Percentiles rank a stretch among this genome's conserved stretches.
These are phyloP conservation scores for Tuber calosporum DNA, from an alignment of 495 filamentous ascomycete genomes.

Conservation along the genomic window DNA sequence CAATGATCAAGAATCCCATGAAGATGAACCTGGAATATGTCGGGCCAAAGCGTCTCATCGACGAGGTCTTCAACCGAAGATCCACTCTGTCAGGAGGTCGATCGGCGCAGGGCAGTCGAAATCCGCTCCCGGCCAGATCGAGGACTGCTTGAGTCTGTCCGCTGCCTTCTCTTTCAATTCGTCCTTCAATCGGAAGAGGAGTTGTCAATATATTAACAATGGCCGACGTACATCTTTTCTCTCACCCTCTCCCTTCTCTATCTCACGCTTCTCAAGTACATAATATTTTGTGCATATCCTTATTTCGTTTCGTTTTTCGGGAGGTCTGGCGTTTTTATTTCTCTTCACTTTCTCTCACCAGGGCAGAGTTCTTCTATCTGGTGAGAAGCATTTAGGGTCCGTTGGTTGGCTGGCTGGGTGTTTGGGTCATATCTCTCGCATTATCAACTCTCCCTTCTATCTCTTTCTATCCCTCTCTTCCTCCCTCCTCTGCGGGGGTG, in stretches of 20 bases:
- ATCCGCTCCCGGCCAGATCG: slow-evolving; percentile 43
- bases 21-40: slow-evolving; percentile 60
- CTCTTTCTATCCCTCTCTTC: background rate
- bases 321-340: slow-evolving; percentile 9
- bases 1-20: slow-evolving; percentile 53
- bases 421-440: background rate
- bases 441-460: background rate
- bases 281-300: slow-evolving; percentile 13
- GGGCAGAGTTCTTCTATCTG: background rate
- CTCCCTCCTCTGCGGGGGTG: background rate
- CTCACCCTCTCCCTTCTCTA: background rate
- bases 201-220: background rate
- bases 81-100: slow-evolving; percentile 41
- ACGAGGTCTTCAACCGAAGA: slow-evolving; percentile 68
- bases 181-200: background rate
- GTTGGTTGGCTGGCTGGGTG: background rate
- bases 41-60: slow-evolving; percentile 65
- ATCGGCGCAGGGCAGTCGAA: slow-evolving; percentile 43
- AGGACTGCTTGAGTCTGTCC: slow-evolving; percentile 42
- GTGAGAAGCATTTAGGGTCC: slow-evolving; percentile 1
- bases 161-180: background rate
- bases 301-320: slow-evolving; percentile 1
- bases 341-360: slow-evolving; percentile 1
- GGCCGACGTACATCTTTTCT: background rate
- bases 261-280: background rate